phyloP scores from a whole-genome alignment of 257 asterid genomes.

The Scutellaria galericulata region DNA sequence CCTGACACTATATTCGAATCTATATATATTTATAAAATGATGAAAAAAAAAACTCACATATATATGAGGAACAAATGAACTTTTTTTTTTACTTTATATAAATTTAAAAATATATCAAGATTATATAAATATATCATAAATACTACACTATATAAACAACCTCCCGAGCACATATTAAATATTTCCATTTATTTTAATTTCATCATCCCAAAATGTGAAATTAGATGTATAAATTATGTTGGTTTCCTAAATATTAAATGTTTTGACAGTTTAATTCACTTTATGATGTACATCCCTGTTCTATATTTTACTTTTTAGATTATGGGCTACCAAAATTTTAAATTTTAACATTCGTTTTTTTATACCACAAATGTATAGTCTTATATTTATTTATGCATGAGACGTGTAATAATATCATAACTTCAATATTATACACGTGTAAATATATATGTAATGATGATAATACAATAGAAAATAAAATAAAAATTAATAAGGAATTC shows the following conservation, averaged over 20 bases:
- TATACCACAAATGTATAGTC: not conserved
- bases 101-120: not conserved
- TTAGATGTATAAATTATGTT: too few species aligned
- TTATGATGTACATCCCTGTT: not conserved
- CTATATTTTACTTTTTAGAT: not conserved
- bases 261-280: too few species aligned
- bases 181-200: too few species aligned
- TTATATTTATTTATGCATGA: too few species aligned
- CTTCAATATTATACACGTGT: too few species aligned
- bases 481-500: too few species aligned
- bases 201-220: not conserved
- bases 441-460: too few species aligned
- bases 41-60: too few species aligned
- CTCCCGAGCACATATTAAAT: not conserved
- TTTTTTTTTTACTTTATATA: not conserved
- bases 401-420: too few species aligned
- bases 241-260: too few species aligned
- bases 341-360: not conserved
- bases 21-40: not conserved
- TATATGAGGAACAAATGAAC: too few species aligned
- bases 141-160: not conserved
- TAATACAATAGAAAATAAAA: too few species aligned
- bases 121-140: not conserved
- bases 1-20: constrained; percentile 9
- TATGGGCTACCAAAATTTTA: not conserved